phyloP scores from a whole-genome alignment of 176 grass and related monocot species.

The Guadua angustifolia region DNA sequence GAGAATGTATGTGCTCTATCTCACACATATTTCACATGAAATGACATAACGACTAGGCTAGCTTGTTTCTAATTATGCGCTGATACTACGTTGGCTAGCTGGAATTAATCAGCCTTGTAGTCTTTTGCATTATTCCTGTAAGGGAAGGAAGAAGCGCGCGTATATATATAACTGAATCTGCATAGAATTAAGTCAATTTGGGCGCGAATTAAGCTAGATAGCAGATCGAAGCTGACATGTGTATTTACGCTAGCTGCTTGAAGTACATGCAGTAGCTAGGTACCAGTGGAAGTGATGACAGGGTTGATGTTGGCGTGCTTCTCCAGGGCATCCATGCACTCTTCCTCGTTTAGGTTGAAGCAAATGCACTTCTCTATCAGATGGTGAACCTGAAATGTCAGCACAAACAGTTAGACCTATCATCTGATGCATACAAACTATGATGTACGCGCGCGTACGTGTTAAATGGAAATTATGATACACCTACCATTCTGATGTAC shows the following conservation, averaged over 20 bases:
- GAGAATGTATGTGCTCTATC: not conserved
- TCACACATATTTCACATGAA: constrained; percentile 47
- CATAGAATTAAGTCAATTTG: not conserved
- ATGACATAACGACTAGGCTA: constrained; percentile 22
- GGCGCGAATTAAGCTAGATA: not conserved
- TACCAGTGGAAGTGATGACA: constrained; percentile 72
- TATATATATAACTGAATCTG: no score
- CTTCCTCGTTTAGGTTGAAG: constrained; percentile 71
- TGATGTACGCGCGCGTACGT: constrained; percentile 34
- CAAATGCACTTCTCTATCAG: constrained; percentile 88
- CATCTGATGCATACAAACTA: not conserved
- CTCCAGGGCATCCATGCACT: constrained; percentile 69
- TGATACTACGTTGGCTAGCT: not conserved
- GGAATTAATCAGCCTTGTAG: no score
- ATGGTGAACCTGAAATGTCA: constrained; percentile 61
- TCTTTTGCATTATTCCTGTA: no score
- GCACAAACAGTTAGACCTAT: not conserved
- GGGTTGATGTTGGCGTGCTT: constrained; percentile 69
- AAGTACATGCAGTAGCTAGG: not conserved
- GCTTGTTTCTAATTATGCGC: not conserved
- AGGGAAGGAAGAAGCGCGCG: not conserved
- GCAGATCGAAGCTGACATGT: not conserved
- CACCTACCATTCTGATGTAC: constrained; percentile 73
- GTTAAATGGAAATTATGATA: not conserved
- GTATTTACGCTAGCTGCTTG: not conserved